Evolutionary conservation across 495 filamentous ascomycete genomes (phyloP).

Genomic region (Pseudomonodictys pantanalensis): DNA sequence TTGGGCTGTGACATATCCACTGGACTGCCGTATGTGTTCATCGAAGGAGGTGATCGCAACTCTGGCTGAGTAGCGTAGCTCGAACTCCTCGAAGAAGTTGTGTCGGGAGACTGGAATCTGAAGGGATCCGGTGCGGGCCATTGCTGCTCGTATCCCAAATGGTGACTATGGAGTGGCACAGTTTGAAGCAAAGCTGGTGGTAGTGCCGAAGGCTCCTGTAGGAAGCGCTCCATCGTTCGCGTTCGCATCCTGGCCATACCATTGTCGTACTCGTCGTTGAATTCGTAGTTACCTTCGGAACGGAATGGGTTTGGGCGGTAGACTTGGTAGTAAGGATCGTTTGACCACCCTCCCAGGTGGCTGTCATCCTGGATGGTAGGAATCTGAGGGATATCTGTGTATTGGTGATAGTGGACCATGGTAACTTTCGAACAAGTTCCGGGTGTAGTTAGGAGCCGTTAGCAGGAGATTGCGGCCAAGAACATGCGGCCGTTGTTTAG

Average conservation of each 20-base stretch:
- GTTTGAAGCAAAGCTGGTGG: constrained; percentile 9
- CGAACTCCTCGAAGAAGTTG: constrained; percentile 14
- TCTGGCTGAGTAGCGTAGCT: constrained; percentile 21
- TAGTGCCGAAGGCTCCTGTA: constrained; percentile 20
- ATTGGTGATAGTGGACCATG: constrained; percentile 21
- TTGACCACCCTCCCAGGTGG: background rate
- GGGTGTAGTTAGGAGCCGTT: too few relatives aligned
- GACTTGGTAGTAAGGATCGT: constrained; percentile 2
- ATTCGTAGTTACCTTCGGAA: background rate
- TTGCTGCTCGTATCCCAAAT: constrained; percentile 6
- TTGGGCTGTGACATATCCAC: background rate
- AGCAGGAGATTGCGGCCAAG: background rate
- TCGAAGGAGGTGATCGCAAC: constrained; percentile 12
- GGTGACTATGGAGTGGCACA: constrained; percentile 1
- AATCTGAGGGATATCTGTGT: constrained; percentile 30
- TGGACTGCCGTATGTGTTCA: constrained; percentile 6
- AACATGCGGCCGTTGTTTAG: background rate
- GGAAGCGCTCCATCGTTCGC: constrained; percentile 27
- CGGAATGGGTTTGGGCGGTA: background rate
- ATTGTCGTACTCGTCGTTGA: background rate
- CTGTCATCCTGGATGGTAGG: constrained; percentile 9
- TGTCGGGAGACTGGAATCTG: constrained; percentile 24
- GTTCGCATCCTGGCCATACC: constrained; percentile 7
- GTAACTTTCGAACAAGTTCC: background rate
- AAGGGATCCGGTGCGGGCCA: constrained; percentile 3